Evolutionary conservation across 1,284 basidiomycete genomes (phyloP), one percentile per base, ranked within the genome.

Genomic region (Apiotrichum laibachii): DNA sequence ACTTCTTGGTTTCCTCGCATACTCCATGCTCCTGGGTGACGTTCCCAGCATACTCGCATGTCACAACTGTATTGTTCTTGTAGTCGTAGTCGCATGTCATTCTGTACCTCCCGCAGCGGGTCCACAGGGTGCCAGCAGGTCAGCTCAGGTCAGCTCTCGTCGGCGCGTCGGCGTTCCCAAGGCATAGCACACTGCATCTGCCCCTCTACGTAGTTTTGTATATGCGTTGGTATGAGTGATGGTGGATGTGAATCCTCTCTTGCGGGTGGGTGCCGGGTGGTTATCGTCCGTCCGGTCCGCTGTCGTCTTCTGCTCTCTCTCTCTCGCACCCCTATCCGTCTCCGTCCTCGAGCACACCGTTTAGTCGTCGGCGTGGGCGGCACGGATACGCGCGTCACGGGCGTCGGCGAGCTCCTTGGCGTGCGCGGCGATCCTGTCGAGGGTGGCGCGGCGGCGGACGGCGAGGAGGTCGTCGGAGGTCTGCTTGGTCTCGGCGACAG

Each of bases 131-230:
- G 11, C 5, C 16, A 39, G 11, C 16, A 13, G 12, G 40, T 42
- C 40, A 16, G 8, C 4, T 12, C 18, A 42, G 8, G 40, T 42
- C 40, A 42, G 15, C 18, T 42, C 10, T 33, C 37, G n/a, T 12
- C 10, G 15, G n/a, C 46, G n/a, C n/a, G 37, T 37, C 39, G n/a
- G 13, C 13, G 16, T 50, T n/a, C 16, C 45, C 39, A 10, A 53
- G 56, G 51, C 58, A 60, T 60, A 55, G 58, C 58, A 60, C 58
- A 60, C 58, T 60, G 58, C 58, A 60, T 60, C 58, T 60, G 58
- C 58, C 58, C 33, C 40, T 56, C 49, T 46, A 37, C 42, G 34
- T 48, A 48, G 47, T 42, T 48, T 39, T 55, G 31, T 45, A 35
- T n/a, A 56, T 50, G 44, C 45, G 18, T 37, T 31, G 26, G 26